Percentiles rank a stretch among this genome's conserved stretches.
Conservation (phyloP, 495 filamentous ascomycete genomes). For the Talaromyces borbonicus region DNA sequence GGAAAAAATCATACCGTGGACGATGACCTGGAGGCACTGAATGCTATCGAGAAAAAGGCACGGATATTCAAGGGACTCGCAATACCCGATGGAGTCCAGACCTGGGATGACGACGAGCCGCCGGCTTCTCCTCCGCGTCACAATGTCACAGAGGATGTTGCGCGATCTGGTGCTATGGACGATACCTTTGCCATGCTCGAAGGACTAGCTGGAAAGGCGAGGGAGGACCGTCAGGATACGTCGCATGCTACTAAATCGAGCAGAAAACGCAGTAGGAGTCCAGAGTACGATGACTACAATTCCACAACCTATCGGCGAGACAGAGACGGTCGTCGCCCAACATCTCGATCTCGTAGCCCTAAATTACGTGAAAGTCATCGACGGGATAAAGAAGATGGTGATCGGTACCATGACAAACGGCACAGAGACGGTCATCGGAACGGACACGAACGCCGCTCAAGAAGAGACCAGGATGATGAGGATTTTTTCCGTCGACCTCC, state of each 20-base stretch:
- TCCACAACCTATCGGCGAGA: conserved; percentile 38
- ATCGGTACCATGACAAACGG: conserved; percentile 26
- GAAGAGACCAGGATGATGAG: conserved; percentile 38
- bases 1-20: conserved; percentile 14
- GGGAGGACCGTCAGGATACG: conserved; percentile 27
- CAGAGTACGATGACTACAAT: conserved; percentile 50
- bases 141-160: conserved; percentile 22
- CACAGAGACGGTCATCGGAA: conserved; percentile 34
- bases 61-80: conserved; percentile 83
- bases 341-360: conserved; percentile 44
- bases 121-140: conserved; percentile 1
- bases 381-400: conserved; percentile 56
- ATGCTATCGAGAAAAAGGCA: conserved; percentile 51
- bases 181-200: conserved; percentile 91
- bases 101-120: conserved; percentile 43
- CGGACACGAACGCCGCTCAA: conserved; percentile 28
- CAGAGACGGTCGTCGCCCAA: conserved; percentile 43
- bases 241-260: conserved; percentile 19
- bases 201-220: conserved; percentile 63
- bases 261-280: conserved; percentile 66
- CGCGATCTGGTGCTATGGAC: conserved; percentile 60
- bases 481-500: conserved; percentile 63
- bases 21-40: conserved; percentile 30
- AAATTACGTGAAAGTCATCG: conserved; percentile 37
- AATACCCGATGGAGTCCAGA: conserved; percentile 67